These are phyloP conservation scores for Citrus cavaleriei DNA, from an alignment of 345 rosid species.

Conservation along the genomic window DNA sequence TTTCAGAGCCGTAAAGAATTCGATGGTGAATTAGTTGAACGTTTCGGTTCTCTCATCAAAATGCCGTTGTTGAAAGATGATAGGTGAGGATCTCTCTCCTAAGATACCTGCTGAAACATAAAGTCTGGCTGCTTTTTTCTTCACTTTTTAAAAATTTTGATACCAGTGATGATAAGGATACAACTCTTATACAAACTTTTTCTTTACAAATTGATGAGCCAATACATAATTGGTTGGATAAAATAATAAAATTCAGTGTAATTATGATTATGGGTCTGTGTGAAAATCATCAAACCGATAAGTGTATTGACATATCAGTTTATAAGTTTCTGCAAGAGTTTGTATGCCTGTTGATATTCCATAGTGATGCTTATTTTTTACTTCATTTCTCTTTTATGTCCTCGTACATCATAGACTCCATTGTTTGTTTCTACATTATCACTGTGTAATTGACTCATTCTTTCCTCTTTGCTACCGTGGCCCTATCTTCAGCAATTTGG, in stretches of 20 bases:
- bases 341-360: background rate
- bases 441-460: background rate
- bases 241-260: no score
- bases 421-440: background rate
- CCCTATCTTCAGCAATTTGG: background rate
- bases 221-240: no score
- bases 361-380: background rate
- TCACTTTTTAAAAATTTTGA: background rate
- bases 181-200: no score
- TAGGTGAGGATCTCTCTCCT: slow-evolving; percentile 38
- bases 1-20: slow-evolving; percentile 77
- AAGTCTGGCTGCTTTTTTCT: background rate
- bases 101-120: background rate
- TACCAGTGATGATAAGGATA: no score
- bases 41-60: slow-evolving; percentile 85
- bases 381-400: background rate
- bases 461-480: background rate
- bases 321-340: no score
- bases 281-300: no score
- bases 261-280: no score
- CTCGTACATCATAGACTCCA: background rate
- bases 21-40: slow-evolving; percentile 80
- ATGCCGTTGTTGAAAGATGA: slow-evolving; percentile 83
- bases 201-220: no score
- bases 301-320: no score